phyloP scores from a whole-genome alignment of 2,329 filamentous ascomycete species.

The Paracoccidioides lutzii region DNA sequence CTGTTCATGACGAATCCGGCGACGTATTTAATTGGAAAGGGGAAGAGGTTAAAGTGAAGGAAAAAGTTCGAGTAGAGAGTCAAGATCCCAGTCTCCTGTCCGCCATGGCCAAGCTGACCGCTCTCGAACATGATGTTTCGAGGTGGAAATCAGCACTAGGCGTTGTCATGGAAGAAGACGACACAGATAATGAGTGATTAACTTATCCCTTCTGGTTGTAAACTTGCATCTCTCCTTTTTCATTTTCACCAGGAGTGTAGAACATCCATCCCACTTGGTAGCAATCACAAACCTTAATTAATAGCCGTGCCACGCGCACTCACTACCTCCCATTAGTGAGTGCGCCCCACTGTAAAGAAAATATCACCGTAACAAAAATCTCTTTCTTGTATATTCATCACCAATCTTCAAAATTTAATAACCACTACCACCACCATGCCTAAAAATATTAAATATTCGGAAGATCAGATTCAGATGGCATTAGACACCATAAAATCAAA shows the following conservation, averaged over 20 bases:
- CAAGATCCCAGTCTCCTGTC: conserved; percentile 79
- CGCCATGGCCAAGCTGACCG: conserved; percentile 68
- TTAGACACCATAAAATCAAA: no score
- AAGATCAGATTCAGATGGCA: no score
- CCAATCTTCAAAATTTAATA: no score
- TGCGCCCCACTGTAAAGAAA: no score
- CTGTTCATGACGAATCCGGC: conserved; percentile 70
- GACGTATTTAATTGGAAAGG: conserved; percentile 57
- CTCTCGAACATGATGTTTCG: conserved; percentile 59
- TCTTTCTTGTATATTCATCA: no score
- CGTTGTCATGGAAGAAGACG: conserved; percentile 61
- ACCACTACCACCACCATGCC: no score
- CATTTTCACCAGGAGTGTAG: background rate
- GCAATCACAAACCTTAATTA: background rate
- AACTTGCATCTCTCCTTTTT: conserved; percentile 1
- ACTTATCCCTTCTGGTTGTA: background rate
- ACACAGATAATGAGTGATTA: conserved; percentile 25
- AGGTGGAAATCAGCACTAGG: conserved; percentile 59
- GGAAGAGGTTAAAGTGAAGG: conserved; percentile 68
- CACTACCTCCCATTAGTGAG: no score
- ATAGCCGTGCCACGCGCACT: no score
- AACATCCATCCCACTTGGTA: background rate
- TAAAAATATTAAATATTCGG: no score
- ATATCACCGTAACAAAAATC: no score
- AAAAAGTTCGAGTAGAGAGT: conserved; percentile 80